Conservation (phyloP, 1,139 yeast species). For the Candida sp. region DNA sequence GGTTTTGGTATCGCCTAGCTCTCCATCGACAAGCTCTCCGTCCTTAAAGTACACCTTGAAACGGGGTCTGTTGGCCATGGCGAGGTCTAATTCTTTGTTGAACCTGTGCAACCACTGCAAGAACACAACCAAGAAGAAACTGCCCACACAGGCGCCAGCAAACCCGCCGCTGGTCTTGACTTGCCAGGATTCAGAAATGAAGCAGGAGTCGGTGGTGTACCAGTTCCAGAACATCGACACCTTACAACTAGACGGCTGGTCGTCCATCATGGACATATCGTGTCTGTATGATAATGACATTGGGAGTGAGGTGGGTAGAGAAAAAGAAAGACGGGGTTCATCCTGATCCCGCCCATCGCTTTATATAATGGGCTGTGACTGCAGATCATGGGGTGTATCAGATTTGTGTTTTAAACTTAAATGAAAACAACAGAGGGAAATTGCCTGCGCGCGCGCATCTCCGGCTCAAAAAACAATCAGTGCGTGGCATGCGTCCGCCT, state of each 20-base stretch:
- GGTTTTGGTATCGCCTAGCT: neutral
- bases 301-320: neutral
- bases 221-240: conserved; percentile 49
- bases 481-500: no score
- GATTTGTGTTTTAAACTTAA: neutral
- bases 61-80: conserved; percentile 8
- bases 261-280: conserved; percentile 1
- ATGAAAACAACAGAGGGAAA: neutral
- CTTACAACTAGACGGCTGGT: conserved; percentile 19
- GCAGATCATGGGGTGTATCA: neutral
- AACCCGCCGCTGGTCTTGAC: conserved; percentile 60
- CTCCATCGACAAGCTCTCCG: conserved; percentile 5
- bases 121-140: conserved; percentile 57
- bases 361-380: neutral
- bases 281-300: neutral
- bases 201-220: conserved; percentile 64
- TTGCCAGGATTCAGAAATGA: conserved; percentile 69
- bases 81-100: conserved; percentile 55
- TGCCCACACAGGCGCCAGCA: conserved; percentile 75
- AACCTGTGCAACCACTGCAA: conserved; percentile 62
- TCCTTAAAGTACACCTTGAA: conserved; percentile 1
- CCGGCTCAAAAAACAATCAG: neutral
- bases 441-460: neutral
- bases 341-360: neutral
- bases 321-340: neutral